Evolutionary conservation across 768 basidiomycete genomes (phyloP).

Genomic region (Rubroboletus satanas): DNA sequence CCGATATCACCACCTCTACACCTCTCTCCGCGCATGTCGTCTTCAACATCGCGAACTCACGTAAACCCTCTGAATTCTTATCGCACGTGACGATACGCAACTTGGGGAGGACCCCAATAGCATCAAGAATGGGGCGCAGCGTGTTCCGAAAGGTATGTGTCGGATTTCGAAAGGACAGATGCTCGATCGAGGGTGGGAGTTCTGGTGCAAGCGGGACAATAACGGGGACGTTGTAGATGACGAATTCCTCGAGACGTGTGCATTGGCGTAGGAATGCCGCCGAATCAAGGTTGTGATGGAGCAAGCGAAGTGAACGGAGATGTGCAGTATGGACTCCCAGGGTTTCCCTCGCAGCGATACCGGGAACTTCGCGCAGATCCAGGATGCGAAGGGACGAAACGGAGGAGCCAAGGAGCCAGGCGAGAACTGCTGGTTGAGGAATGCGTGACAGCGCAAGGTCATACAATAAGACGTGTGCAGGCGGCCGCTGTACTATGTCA

Average conservation of each 20-base stretch:
- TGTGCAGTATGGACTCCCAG: constrained; percentile 30
- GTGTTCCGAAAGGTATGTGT: constrained; percentile 18
- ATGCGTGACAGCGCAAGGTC: constrained; percentile 39
- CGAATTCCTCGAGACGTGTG: constrained; percentile 38
- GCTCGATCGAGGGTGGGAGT: constrained; percentile 39
- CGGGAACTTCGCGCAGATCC: constrained; percentile 38
- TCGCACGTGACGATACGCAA: constrained; percentile 39
- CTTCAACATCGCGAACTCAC: constrained; percentile 24
- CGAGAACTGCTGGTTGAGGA: constrained; percentile 28
- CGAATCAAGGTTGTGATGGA: constrained; percentile 32
- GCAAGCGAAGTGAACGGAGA: constrained; percentile 44
- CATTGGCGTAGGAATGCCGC: constrained; percentile 36
- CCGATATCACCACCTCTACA: constrained; percentile 27
- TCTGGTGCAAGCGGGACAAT: constrained; percentile 28
- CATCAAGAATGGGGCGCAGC: constrained; percentile 29
- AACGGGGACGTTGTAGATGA: constrained; percentile 35
- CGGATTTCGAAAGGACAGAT: constrained; percentile 37
- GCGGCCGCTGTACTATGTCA: constrained; percentile 1
- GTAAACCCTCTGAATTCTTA: constrained; percentile 15
- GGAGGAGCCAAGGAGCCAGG: constrained; percentile 40
- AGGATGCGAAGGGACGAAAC: constrained; percentile 35
- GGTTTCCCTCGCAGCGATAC: constrained; percentile 18
- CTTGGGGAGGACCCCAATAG: constrained; percentile 31
- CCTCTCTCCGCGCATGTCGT: constrained; percentile 29
- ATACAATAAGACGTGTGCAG: constrained; percentile 30